Percentiles rank a stretch among this genome's conserved stretches.
Conservation (phyloP, 1,284 basidiomycete genomes). For the Inonotus obliquus region DNA sequence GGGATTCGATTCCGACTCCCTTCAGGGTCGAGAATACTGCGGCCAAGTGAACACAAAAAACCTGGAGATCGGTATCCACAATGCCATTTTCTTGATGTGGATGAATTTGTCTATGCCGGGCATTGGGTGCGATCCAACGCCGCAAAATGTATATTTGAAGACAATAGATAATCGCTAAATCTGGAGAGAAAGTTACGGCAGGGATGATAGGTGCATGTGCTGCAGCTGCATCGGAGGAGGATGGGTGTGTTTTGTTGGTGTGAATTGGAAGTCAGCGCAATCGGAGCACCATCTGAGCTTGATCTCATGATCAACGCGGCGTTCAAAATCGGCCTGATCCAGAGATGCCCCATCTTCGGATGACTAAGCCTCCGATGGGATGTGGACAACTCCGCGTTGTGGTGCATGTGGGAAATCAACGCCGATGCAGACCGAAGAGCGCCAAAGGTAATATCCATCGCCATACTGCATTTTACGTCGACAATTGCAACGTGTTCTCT, state of each 20-base stretch:
- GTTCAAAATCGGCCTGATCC: background rate
- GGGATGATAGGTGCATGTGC: no score
- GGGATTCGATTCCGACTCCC: no score
- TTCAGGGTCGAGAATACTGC: no score
- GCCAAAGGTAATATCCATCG: background rate
- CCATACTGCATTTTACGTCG: background rate
- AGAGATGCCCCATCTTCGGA: background rate
- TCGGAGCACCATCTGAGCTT: slow-evolving; percentile 8
- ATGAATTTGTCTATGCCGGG: no score
- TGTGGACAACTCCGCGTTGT: background rate
- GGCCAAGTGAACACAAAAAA: no score
- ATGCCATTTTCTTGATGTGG: no score
- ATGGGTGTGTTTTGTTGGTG: no score
- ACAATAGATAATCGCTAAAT: background rate
- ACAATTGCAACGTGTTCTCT: no score
- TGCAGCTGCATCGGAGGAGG: no score
- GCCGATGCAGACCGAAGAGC: background rate
- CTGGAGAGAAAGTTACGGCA: background rate
- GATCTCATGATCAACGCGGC: background rate
- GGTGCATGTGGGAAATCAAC: background rate
- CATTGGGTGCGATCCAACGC: no score
- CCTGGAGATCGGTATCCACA: no score
- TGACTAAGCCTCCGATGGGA: background rate
- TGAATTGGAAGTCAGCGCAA: background rate
- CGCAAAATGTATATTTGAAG: no score